Evolutionary conservation across 1,139 yeast genomes (phyloP).

Genomic region (Geotrichum reessii): DNA sequence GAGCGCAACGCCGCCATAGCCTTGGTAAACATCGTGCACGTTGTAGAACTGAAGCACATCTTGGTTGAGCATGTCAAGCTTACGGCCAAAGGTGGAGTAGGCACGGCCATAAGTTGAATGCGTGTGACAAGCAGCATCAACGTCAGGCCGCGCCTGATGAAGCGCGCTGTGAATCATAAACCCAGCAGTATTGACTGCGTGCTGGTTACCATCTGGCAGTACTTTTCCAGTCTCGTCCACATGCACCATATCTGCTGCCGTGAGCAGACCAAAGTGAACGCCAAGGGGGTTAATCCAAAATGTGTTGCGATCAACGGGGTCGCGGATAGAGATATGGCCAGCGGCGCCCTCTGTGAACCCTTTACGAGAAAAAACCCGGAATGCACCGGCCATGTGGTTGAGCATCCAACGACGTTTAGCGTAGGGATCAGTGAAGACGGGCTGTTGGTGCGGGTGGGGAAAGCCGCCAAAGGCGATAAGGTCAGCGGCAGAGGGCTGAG

Average conservation of each 20-base stretch:
- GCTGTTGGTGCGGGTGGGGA: constrained; percentile 36
- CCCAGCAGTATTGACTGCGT: constrained; percentile 72
- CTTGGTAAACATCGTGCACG: constrained; percentile 56
- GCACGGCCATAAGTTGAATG: constrained; percentile 75
- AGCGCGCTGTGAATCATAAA: constrained; percentile 73
- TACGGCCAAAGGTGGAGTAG: constrained; percentile 63
- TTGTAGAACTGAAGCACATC: constrained; percentile 67
- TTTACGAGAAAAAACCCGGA: constrained; percentile 67
- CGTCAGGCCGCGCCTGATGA: constrained; percentile 73
- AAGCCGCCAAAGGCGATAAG: constrained; percentile 18
- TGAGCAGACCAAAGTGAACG: constrained; percentile 62
- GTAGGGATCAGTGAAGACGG: constrained; percentile 47
- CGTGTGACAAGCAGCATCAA: constrained; percentile 76
- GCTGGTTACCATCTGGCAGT: constrained; percentile 54
- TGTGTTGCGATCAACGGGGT: constrained; percentile 63
- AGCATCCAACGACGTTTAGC: constrained; percentile 57
- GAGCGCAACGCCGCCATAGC: constrained; percentile 77
- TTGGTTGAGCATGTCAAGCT: constrained; percentile 74
- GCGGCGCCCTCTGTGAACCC: constrained; percentile 75
- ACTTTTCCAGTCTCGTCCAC: constrained; percentile 68
- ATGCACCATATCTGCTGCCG: constrained; percentile 69
- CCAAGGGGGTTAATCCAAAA: constrained; percentile 81
- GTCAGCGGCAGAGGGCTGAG: constrained; percentile 11
- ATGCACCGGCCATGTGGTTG: constrained; percentile 79
- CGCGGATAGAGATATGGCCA: constrained; percentile 76